These are phyloP conservation scores for Puccinia coronata DNA, from an alignment of 1,284 basidiomycete genomes.

Conservation along the genomic window DNA sequence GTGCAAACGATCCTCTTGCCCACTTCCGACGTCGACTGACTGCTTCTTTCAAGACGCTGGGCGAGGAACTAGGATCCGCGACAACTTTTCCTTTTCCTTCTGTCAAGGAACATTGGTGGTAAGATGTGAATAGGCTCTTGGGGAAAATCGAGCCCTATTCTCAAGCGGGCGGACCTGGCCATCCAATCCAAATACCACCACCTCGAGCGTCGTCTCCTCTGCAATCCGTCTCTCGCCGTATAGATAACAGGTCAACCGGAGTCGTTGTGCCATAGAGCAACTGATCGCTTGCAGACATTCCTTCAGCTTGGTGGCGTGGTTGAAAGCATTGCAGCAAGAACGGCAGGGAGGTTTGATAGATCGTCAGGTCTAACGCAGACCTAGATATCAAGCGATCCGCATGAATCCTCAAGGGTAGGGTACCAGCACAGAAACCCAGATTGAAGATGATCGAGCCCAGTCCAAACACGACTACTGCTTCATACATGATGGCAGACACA, in stretches of 20 bases:
- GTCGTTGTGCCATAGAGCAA: conserved; percentile 21
- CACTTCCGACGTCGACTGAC: too few species aligned
- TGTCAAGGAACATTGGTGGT: too few species aligned
- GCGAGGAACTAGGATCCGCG: not conserved
- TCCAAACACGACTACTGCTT: too few species aligned
- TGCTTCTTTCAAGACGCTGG: too few species aligned
- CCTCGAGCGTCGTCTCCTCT: conserved; percentile 42
- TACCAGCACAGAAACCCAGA: too few species aligned
- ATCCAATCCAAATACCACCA: conserved; percentile 9
- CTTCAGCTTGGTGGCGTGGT: conserved; percentile 29
- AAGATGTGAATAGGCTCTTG: too few species aligned
- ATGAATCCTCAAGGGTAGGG: conserved; percentile 48
- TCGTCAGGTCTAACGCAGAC: conserved; percentile 40
- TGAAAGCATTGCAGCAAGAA: conserved; percentile 38
- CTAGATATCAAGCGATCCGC: too few species aligned
- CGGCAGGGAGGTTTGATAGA: conserved; percentile 40
- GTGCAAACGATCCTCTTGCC: too few species aligned
- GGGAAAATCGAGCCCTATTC: too few species aligned
- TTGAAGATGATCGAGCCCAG: too few species aligned
- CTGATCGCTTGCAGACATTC: conserved; percentile 21
- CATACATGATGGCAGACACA: conserved; percentile 82
- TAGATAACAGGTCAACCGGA: conserved; percentile 46
- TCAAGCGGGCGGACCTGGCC: too few species aligned
- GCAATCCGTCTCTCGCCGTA: conserved; percentile 37
- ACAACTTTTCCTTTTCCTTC: conserved; percentile 43